Percentiles rank a stretch among this genome's conserved stretches.
These are phyloP conservation scores for Aaosphaeria arxii DNA, from an alignment of 2,329 filamentous ascomycete genomes.

Conservation along the genomic window DNA sequence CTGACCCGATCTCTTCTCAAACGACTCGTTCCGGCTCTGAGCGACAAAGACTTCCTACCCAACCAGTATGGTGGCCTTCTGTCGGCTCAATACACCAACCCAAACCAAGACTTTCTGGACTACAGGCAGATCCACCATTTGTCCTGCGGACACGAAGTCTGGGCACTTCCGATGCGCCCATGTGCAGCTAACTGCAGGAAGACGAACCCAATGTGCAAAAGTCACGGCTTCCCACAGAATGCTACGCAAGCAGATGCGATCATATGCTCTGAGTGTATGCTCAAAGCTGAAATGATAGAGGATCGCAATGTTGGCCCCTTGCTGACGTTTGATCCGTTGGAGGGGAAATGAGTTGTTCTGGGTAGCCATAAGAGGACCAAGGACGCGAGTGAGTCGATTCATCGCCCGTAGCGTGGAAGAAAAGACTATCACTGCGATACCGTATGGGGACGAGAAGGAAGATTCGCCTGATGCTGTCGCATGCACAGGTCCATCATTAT, in stretches of 20 bases:
- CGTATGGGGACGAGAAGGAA: no score
- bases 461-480: no score
- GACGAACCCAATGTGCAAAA: background rate
- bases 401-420: no score
- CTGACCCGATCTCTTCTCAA: background rate
- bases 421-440: no score
- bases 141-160: background rate
- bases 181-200: background rate
- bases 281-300: background rate
- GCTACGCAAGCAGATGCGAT: background rate
- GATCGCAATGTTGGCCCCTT: no score
- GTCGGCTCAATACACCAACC: background rate
- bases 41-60: background rate
- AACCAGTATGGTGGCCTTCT: background rate
- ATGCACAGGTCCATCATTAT: no score
- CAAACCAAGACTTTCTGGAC: background rate
- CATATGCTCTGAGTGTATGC: background rate
- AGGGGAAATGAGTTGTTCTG: no score
- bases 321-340: no score
- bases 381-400: no score
- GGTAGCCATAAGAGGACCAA: no score
- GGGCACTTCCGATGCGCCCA: background rate
- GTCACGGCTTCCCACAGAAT: background rate
- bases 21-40: background rate
- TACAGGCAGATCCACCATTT: conserved; percentile 1